phyloP scores from a whole-genome alignment of 31 red algal genomes.

The Endocladia muricata region DNA sequence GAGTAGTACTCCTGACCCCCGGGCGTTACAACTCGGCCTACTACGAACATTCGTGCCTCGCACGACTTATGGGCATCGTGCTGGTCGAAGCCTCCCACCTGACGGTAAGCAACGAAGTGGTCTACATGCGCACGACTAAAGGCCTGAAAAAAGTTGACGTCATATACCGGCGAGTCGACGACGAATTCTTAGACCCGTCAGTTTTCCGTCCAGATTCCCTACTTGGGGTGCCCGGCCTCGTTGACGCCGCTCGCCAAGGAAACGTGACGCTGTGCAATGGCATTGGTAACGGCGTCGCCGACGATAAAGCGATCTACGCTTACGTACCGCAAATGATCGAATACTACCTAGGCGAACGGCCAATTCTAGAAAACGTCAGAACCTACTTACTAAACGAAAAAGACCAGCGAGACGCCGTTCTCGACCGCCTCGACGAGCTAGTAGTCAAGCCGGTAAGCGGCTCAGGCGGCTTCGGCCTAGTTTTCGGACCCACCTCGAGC shows the following conservation, averaged over 20 bases:
- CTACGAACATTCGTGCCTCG: neutral
- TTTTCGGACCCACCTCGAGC: neutral
- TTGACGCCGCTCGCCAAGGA: neutral
- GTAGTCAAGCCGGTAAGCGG: neutral
- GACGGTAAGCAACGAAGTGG: neutral
- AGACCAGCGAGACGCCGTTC: neutral
- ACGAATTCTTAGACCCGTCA: neutral
- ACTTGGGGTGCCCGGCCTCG: neutral
- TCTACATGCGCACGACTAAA: neutral
- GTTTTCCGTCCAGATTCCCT: neutral
- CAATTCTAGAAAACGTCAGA: neutral
- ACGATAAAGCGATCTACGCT: neutral
- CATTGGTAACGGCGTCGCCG: neutral
- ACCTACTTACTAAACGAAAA: neutral
- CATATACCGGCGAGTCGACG: neutral
- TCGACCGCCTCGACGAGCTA: neutral
- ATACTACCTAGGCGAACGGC: neutral
- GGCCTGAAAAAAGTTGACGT: neutral
- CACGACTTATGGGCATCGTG: neutral
- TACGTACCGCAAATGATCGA: neutral
- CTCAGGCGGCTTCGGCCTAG: neutral
- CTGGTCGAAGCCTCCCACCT: neutral
- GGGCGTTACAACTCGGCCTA: neutral
- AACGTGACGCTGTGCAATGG: neutral
- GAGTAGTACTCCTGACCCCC: neutral